Base-by-base conservation (phyloP, 2,329 filamentous ascomycete species). In the Berkeleyomyces rouxiae region DNA sequence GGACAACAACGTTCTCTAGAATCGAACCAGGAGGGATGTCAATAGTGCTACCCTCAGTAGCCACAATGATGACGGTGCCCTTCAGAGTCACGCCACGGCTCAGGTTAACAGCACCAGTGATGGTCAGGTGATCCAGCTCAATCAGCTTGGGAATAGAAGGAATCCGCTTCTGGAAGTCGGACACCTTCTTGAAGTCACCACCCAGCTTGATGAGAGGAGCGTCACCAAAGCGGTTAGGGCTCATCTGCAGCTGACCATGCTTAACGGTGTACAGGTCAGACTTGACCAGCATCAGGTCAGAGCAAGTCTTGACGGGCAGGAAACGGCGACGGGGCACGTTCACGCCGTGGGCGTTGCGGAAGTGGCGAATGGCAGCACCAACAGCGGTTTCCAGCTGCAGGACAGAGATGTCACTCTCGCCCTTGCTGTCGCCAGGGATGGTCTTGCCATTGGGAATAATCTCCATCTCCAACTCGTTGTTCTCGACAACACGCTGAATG, bases 291-390 rank as follows among this genome's bases (percentile, higher is more conserved):
- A 99, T 95, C 68, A 99, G 82, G 74, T 99, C 93, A 61, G 93
- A 99, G 83, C 92, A 99, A 31, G 93, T 99, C 88, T 99, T 99
- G 80, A 99, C 93, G 66, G 93, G 93, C 80, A 99, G 83, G 88
- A 99, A 99, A 69, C 93, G 91, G 70, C 90, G 86, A 74, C 93
- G 89, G 67, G 93, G 93, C 62, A 99, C 93, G 75, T 99, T 99
- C 79, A 99, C 92, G 79, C 93, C 93, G 77, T 99, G 93, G 46
- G 91, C 93, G 76, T 96, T 96, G 77, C 88, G 86, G 82, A 99
- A 99, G 79, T 99, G 93, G 69, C 92, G 91, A 75, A 99, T 99
- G 72, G 93, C 93, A 67, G 93, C 93, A 79, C 93, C 93, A 68
- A 99, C 93, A 65, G 93, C 93, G 37, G 93, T 99, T 82, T 99